These are phyloP conservation scores for Adiantum capillusveneris DNA, from an alignment of 75 land plant species.

Conservation along the genomic window DNA sequence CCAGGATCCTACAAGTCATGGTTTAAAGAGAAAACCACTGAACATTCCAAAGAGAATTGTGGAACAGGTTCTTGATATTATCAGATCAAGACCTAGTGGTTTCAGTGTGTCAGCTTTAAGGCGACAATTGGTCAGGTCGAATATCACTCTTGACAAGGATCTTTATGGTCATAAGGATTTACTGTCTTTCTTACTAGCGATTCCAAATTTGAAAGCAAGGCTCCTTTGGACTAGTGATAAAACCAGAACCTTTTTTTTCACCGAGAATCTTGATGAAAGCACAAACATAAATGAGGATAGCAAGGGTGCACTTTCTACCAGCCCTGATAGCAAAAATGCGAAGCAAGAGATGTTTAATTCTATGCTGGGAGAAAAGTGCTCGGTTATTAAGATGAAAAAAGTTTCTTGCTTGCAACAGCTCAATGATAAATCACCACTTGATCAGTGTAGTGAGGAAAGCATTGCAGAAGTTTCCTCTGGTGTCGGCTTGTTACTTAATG, in stretches of 20 bases:
- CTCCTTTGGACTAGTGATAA: slow-evolving; percentile 1
- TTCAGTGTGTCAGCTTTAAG: slow-evolving; percentile 27
- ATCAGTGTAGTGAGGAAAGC: no score
- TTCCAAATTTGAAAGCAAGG: slow-evolving; percentile 24
- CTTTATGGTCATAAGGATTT: slow-evolving; percentile 55
- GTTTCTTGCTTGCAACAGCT: no score
- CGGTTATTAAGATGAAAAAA: no score
- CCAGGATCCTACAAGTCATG: neutral
- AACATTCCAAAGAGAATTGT: slow-evolving; percentile 28
- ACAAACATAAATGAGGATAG: neutral
- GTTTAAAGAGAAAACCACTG: slow-evolving; percentile 17
- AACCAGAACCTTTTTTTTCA: slow-evolving; percentile 1
- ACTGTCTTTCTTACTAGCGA: slow-evolving; percentile 30
- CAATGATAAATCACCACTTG: no score
- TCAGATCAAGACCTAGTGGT: slow-evolving; percentile 36
- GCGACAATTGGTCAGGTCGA: slow-evolving; percentile 18
- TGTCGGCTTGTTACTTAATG: no score
- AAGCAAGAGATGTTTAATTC: no score
- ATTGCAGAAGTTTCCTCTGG: no score
- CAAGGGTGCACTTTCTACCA: no score
- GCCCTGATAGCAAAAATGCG: no score
- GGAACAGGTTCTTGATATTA: slow-evolving; percentile 27
- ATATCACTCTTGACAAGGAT: slow-evolving; percentile 32
- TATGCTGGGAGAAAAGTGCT: no score
- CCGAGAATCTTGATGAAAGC: neutral